These are phyloP conservation scores for Mucor racemosus DNA, from an alignment of 371 early-diverging fungal genomes.

Conservation along the genomic window DNA sequence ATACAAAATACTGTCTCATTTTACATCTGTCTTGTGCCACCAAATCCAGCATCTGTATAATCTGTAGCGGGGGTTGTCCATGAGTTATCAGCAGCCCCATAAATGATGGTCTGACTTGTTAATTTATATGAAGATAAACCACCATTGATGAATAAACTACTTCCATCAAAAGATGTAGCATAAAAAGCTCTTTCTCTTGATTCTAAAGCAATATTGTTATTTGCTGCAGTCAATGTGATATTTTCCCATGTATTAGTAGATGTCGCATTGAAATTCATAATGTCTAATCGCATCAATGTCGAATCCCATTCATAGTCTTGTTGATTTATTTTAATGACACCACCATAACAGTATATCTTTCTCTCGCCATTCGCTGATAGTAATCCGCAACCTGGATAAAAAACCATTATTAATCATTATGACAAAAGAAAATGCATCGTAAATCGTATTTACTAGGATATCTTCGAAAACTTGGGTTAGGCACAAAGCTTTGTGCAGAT, in stretches of 20 bases:
- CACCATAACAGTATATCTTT: not conserved
- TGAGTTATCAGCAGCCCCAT: not conserved
- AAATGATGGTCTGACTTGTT: not conserved
- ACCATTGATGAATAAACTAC: not conserved
- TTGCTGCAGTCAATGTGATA: not conserved
- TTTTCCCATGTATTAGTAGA: not conserved
- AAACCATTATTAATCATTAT: not conserved
- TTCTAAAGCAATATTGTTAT: not conserved
- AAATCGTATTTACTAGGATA: not conserved
- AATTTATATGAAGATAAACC: not conserved
- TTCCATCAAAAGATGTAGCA: not conserved
- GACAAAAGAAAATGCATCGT: not conserved
- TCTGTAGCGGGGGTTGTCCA: not conserved
- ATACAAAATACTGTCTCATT: not conserved
- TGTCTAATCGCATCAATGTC: not conserved
- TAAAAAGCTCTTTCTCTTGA: not conserved
- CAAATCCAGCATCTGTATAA: not conserved
- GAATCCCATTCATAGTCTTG: not conserved
- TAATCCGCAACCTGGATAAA: not conserved
- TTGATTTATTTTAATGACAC: not conserved
- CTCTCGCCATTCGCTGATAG: not conserved
- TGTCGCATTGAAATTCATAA: not conserved
- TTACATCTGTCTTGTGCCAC: not conserved
- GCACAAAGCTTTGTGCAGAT: not conserved
- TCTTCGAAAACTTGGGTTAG: not conserved